A percentile compares a stretch with the other conserved stretches of the same genome.
Conservation (phyloP, 2,329 filamentous ascomycete genomes). For the Cordyceps pruinosa region DNA sequence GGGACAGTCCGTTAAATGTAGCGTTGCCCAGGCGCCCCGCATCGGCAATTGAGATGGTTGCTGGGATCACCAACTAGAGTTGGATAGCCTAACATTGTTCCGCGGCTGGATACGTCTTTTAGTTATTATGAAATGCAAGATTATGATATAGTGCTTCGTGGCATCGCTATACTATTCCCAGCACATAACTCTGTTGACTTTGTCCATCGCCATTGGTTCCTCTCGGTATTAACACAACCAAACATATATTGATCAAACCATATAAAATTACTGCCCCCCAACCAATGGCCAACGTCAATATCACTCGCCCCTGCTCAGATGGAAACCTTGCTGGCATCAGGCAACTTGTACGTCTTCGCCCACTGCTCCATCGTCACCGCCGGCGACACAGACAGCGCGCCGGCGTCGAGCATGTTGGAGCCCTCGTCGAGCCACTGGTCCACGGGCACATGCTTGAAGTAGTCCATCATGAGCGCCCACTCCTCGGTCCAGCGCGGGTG, state of each 20-base stretch:
- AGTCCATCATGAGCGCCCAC: neutral
- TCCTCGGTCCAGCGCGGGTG: neutral
- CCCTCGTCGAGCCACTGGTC: neutral
- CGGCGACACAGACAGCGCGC: neutral
- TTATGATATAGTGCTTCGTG: too few species aligned
- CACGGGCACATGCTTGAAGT: neutral
- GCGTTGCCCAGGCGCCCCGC: neutral
- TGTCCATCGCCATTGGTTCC: too few species aligned
- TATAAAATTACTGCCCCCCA: too few species aligned
- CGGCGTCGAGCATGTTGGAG: neutral
- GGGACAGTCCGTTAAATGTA: neutral
- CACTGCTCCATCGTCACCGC: neutral
- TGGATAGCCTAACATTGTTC: neutral
- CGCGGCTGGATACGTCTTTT: too few species aligned
- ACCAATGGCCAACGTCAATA: too few species aligned
- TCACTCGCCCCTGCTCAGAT: too few species aligned
- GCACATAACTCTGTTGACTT: too few species aligned
- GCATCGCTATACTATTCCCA: too few species aligned
- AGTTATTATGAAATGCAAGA: too few species aligned
- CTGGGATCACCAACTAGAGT: neutral
- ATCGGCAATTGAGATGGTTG: constrained; percentile 1
- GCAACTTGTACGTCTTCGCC: neutral
- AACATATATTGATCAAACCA: too few species aligned
- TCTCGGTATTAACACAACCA: too few species aligned
- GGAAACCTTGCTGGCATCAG: neutral